Evolutionary conservation across 2,329 filamentous ascomycete species (phyloP), one percentile per base, ranked within the genome.

Genomic region (Stagonosporopsis tanaceti): DNA sequence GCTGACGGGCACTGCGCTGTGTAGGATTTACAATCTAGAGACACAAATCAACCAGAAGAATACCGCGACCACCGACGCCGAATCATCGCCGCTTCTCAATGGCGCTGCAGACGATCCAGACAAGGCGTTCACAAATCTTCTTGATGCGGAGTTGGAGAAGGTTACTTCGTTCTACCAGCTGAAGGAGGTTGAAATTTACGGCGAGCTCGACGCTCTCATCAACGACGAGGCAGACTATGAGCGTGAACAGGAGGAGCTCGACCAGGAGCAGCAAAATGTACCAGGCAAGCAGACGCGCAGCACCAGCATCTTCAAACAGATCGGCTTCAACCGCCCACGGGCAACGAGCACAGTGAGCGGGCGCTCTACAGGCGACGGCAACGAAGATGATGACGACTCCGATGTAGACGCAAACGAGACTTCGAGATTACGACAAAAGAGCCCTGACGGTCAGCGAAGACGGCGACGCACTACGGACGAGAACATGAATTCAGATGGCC

Each of bases 91-190:
- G 5, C 85, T 99, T 38, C 89, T 99, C 57, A 81, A 83, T 59
- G 82, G 84, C 53, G 85, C 86, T 57, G 69, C 78, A 25, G 78
- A 82, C 42, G 89, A 96, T 57, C 89, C 93, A 14, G 93, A 98
- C 74, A 84, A 86, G 37, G 84, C 93, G 57, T 99, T 99, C 75
- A 84, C 85, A 63, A 88, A 88, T 62, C 89, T 93, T 38, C 85
- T 99, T 17, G 92, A 96, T 70, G 85, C 90, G 39, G 95, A 99
- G 76, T 81, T 99, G 47, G 93, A 98, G 72, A 98, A 98, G 82
- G 92, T 99, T 60, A 90, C 87, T 69, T 90, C 89, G 0, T 99
- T 99, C 76, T 98, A 95, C 77, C 85, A 88, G 61, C 79, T 92
- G 60, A 99, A 99, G 77, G 93, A 99, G 77, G 82, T 87, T 24